phyloP scores from a whole-genome alignment of 2,329 filamentous ascomycete genomes.

The Aphanoascus verrucosus region DNA sequence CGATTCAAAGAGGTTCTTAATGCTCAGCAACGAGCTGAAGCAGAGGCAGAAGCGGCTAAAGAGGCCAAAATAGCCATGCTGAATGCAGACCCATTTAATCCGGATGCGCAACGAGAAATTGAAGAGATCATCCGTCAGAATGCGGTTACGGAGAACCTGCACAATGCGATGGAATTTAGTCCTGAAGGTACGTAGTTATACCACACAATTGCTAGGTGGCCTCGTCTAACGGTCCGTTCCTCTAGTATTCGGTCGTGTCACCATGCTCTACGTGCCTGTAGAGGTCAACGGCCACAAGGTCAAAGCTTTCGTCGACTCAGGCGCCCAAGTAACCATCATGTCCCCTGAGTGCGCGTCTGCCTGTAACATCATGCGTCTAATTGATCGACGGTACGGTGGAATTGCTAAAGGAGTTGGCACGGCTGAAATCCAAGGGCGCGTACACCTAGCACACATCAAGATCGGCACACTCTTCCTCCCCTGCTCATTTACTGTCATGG shows the following conservation, averaged over 20 bases:
- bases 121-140: conserved; percentile 96
- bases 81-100: conserved; percentile 89
- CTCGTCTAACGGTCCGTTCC: conserved; percentile 1
- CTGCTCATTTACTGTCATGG: conserved; percentile 98
- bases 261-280: conserved; percentile 92
- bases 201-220: neutral
- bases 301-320: conserved; percentile 94
- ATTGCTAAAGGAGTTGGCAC: conserved; percentile 91
- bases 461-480: conserved; percentile 79
- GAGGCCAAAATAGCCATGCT: conserved; percentile 72
- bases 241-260: conserved; percentile 81
- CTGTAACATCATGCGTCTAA: conserved; percentile 91
- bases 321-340: conserved; percentile 98
- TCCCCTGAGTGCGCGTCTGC: conserved; percentile 81
- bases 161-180: conserved; percentile 94
- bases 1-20: conserved; percentile 65
- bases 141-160: conserved; percentile 84
- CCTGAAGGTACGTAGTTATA: conserved; percentile 72
- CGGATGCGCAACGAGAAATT: conserved; percentile 82
- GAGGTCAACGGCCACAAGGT: conserved; percentile 87
- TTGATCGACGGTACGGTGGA: conserved; percentile 84
- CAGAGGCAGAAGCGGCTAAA: conserved; percentile 62
- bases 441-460: conserved; percentile 90
- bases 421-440: conserved; percentile 84
- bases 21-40: conserved; percentile 58